Percentiles rank a stretch among this genome's conserved stretches.
These are phyloP conservation scores for Ascochyta rabiei DNA, from an alignment of 2,329 filamentous ascomycete genomes.

Conservation along the genomic window DNA sequence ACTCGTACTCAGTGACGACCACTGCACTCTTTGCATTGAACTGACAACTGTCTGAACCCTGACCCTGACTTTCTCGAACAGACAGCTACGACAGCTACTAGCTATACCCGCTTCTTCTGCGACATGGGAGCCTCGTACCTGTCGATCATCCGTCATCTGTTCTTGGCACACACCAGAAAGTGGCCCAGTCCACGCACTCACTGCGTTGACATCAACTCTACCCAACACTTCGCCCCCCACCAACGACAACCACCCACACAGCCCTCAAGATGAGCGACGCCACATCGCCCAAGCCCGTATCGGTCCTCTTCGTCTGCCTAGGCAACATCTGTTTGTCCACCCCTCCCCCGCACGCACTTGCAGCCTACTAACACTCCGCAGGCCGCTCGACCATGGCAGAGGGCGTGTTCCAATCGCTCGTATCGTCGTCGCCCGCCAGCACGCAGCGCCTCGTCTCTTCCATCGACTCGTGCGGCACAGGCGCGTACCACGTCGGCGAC, in stretches of 20 bases:
- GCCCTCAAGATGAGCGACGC: constrained; percentile 16
- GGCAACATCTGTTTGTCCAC: constrained; percentile 81
- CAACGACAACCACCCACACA: not conserved
- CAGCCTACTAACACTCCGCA: constrained; percentile 44
- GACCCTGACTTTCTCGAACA: too few species aligned
- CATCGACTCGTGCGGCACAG: constrained; percentile 91
- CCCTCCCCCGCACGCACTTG: not conserved
- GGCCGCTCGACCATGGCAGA: constrained; percentile 91
- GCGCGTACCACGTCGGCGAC: constrained; percentile 80
- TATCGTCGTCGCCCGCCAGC: constrained; percentile 58
- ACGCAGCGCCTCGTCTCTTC: constrained; percentile 61
- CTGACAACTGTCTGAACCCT: too few species aligned
- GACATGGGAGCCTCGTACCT: not conserved
- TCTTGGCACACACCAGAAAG: constrained; percentile 5
- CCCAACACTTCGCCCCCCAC: not conserved
- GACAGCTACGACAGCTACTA: too few species aligned
- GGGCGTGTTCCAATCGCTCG: constrained; percentile 81
- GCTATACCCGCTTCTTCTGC: not conserved
- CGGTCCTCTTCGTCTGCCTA: constrained; percentile 91
- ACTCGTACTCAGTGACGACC: too few species aligned
- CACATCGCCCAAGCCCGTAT: constrained; percentile 53
- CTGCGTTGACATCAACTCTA: not conserved
- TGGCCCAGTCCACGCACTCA: not conserved
- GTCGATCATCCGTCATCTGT: constrained; percentile 10
- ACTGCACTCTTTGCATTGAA: too few species aligned